Evolutionary conservation across 2,329 filamentous ascomycete species (phyloP).

Genomic region (Cercospora sojina): DNA sequence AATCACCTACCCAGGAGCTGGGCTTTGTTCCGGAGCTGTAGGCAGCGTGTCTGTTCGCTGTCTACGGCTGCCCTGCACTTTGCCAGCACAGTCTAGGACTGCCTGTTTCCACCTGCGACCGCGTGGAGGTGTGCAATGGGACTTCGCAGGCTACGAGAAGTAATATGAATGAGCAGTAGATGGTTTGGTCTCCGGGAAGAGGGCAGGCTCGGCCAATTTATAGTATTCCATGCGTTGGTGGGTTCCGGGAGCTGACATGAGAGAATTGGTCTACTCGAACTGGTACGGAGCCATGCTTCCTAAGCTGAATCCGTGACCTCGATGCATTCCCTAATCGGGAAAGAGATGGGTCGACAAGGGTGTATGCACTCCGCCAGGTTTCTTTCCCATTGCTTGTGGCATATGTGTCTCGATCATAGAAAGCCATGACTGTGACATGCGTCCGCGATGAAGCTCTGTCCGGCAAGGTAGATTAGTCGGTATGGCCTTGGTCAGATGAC

Average conservation of each 20-base stretch:
- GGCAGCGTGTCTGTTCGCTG: too few relatives aligned
- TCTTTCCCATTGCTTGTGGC: not conserved
- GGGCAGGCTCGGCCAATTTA: not conserved
- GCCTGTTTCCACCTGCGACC: too few relatives aligned
- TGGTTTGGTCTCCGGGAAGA: not conserved
- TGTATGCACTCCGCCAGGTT: not conserved
- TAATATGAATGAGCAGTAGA: not conserved
- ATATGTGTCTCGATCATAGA: not conserved
- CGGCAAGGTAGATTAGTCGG: not conserved
- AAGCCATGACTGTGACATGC: not conserved
- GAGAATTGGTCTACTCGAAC: not conserved
- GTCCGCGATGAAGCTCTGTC: not conserved
- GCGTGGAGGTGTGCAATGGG: too few relatives aligned
- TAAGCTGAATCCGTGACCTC: not conserved
- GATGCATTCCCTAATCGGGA: conserved; percentile 13
- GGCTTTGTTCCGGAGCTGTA: too few relatives aligned
- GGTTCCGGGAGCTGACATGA: not conserved
- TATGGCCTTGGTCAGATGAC: not conserved
- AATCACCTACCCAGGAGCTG: too few relatives aligned
- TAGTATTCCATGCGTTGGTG: not conserved
- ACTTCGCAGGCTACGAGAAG: not conserved
- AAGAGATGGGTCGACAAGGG: not conserved
- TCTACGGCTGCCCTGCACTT: too few relatives aligned
- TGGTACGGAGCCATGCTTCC: not conserved
- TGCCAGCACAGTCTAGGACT: too few relatives aligned